Base-by-base conservation (phyloP, 78 protist genomes). In the Pigoraptor vietnamica region DNA sequence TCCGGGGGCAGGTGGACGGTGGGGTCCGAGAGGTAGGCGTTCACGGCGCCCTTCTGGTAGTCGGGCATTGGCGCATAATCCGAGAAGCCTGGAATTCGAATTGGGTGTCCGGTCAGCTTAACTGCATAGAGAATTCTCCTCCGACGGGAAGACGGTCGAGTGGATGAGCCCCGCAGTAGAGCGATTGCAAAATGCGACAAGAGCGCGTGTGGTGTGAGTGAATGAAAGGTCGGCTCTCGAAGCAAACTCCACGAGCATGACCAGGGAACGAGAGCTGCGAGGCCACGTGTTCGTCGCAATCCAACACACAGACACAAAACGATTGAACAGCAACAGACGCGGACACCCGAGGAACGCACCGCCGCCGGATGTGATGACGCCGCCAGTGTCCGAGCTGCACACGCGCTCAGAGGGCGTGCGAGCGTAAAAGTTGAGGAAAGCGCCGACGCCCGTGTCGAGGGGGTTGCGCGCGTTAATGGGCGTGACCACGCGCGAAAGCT, bases 81-180 rank as follows among this genome's bases (percentile, higher is more conserved):
- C 55, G 89, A 56, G 91, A 93, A 93, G 55, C 95, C 95, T 48
- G 67, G 67, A n/a, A n/a, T n/a, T n/a, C n/a, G n/a, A n/a, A n/a
- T n/a, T n/a, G n/a, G n/a, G n/a, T n/a, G n/a, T n/a, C n/a, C n/a
- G n/a, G n/a, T n/a, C n/a, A n/a, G n/a, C n/a, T n/a, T n/a, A n/a
- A n/a, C n/a, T n/a, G n/a, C n/a, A n/a, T n/a, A n/a, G n/a, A n/a
- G n/a, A n/a, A n/a, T n/a, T n/a, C n/a, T n/a, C n/a, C n/a, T n/a
- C n/a, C n/a, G n/a, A n/a, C n/a, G n/a, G n/a, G n/a, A n/a, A n/a
- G n/a, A n/a, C n/a, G n/a, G n/a, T n/a, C n/a, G n/a, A n/a, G n/a
- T n/a, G n/a, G n/a, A n/a, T n/a, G n/a, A n/a, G n/a, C n/a, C n/a
- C n/a, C n/a, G n/a, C n/a, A n/a, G n/a, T n/a, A n/a, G n/a, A n/a